Conservation (phyloP, 1,284 basidiomycete genomes). For the Crepidotus sp. region DNA sequence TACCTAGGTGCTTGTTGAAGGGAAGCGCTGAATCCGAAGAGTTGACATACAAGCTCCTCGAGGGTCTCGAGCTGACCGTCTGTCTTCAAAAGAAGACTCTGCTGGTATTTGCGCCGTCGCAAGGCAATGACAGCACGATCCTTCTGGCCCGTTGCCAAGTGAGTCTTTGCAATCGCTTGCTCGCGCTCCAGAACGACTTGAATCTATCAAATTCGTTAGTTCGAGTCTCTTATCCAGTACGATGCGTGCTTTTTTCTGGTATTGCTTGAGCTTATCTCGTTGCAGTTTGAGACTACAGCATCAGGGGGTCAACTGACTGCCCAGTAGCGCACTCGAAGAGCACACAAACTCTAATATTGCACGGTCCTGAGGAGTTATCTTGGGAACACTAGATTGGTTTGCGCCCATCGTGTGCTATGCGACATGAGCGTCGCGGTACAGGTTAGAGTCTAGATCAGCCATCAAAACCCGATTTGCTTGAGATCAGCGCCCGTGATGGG, state of each 20-base stretch:
- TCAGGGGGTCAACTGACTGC: not conserved
- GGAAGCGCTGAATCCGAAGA: not conserved
- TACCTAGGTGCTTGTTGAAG: constrained; percentile 45
- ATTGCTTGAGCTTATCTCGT: constrained; percentile 90
- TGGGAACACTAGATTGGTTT: constrained; percentile 74
- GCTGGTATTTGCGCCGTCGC: constrained; percentile 88
- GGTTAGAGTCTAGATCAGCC: not conserved
- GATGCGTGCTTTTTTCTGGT: constrained; percentile 78
- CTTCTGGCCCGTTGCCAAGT: constrained; percentile 77
- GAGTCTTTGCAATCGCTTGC: constrained; percentile 79
- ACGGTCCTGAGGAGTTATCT: constrained; percentile 88
- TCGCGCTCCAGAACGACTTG: constrained; percentile 83
- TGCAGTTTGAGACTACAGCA: constrained; percentile 77
- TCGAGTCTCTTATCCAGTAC: not conserved
- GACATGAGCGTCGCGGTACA: constrained; percentile 9
- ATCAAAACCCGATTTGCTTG: not conserved
- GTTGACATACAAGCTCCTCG: constrained; percentile 72
- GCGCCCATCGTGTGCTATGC: constrained; percentile 43
- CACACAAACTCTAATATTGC: constrained; percentile 16
- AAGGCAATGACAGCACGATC: constrained; percentile 82
- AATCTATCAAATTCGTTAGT: constrained; percentile 45
- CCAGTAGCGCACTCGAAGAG: constrained; percentile 3
- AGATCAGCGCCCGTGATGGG: too few relatives aligned
- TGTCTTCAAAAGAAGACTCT: constrained; percentile 79
- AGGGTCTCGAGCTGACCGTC: constrained; percentile 85